Percentiles rank a stretch among this genome's conserved stretches.
phyloP scores from a whole-genome alignment of 768 basidiomycete genomes.

The Podaxis sp. region DNA sequence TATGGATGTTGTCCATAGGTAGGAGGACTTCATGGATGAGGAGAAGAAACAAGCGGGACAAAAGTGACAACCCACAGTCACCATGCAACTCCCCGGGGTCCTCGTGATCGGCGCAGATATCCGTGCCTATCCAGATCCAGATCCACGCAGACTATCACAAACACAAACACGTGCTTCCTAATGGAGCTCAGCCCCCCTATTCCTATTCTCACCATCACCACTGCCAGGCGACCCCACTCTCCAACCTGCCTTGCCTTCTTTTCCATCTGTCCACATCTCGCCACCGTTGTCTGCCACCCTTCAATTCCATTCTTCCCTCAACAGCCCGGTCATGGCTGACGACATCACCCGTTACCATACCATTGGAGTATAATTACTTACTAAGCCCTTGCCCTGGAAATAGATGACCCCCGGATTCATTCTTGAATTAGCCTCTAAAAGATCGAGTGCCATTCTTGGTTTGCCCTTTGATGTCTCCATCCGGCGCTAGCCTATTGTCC shows the following conservation, averaged over 20 bases:
- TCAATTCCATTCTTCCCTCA: background rate
- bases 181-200: background rate
- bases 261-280: background rate
- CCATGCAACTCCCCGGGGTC: constrained; percentile 23
- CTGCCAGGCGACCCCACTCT: background rate
- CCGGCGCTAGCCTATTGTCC: background rate
- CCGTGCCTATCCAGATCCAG: constrained; percentile 21
- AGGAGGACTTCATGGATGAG: constrained; percentile 20
- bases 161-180: constrained; percentile 11
- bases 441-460: constrained; percentile 1
- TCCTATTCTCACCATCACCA: constrained; percentile 1
- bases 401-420: background rate
- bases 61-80: constrained; percentile 19
- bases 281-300: background rate
- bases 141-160: constrained; percentile 10
- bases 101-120: constrained; percentile 24
- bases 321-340: background rate
- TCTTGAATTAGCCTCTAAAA: background rate
- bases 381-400: background rate
- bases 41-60: constrained; percentile 27
- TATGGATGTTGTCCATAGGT: constrained; percentile 21
- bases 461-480: background rate
- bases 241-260: background rate
- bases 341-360: background rate
- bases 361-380: background rate